Evolutionary conservation across 768 basidiomycete species (phyloP).

Genomic region (Collybia nuda): DNA sequence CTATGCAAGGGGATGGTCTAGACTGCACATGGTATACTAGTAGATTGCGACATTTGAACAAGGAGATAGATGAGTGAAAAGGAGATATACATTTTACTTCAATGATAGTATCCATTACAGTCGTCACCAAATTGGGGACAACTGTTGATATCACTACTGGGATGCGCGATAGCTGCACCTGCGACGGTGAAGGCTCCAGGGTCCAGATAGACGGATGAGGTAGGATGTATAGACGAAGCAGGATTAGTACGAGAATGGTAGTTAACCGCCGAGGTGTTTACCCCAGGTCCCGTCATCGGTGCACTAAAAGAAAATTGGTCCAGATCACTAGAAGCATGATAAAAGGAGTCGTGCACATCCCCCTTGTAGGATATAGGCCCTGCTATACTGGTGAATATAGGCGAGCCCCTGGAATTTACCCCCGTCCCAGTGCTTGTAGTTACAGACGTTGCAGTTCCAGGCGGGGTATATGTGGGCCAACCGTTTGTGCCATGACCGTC

Average conservation of each 20-base stretch:
- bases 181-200: conserved; percentile 21
- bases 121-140: conserved; percentile 47
- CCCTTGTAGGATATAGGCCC: conserved; percentile 29
- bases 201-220: conserved; percentile 17
- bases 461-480: conserved; percentile 66
- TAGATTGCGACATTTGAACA: background rate
- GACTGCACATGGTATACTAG: conserved; percentile 5
- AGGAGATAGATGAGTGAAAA: background rate
- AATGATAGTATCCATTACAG: conserved; percentile 34
- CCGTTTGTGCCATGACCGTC: conserved; percentile 48
- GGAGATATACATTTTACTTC: conserved; percentile 5
- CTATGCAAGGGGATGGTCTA: conserved; percentile 1
- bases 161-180: conserved; percentile 27
- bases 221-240: conserved; percentile 18
- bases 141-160: conserved; percentile 33
- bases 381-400: conserved; percentile 36
- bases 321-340: conserved; percentile 39
- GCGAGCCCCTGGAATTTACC: conserved; percentile 40
- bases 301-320: conserved; percentile 53
- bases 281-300: conserved; percentile 27
- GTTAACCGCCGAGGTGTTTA: conserved; percentile 21
- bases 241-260: conserved; percentile 28
- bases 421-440: conserved; percentile 44
- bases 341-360: conserved; percentile 39
- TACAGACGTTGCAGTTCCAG: conserved; percentile 53